Evolutionary conservation across 2,329 filamentous ascomycete species (phyloP), one percentile per base, ranked within the genome.

Genomic region (Tolypocladium tropicale): DNA sequence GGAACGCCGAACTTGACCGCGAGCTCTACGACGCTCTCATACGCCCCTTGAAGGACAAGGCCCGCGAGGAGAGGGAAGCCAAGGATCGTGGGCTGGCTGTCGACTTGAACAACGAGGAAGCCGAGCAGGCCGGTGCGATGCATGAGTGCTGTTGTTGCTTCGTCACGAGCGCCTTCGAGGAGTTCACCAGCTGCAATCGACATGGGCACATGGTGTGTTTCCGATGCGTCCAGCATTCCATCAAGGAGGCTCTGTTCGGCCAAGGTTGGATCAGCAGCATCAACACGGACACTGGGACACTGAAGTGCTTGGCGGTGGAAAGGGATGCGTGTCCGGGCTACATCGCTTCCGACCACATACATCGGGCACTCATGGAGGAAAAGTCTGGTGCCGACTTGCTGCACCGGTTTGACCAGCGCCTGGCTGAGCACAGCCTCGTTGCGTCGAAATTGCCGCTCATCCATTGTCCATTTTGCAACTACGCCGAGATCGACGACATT

Each of bases 201-300:
- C 78, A 81, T 3, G 84, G 82, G 2, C 89, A 94, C 71, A 81
- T 89, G 66, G 78, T 93, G 55, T 94, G 89, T 72, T 86, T 92
- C 71, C 82, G 82, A 50, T 97, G 94, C 70, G 85, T 97, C 53
- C 86, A 86, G 60, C 84, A 88, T 61, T 86, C 91, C 12, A 80
- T 93, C 57, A 88, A 86, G 53, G 93, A 97, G 68, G 91, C 92
- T 2, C 76, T 97, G 0, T 97, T 95, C 67, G 94, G 94, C 0
- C 94, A 97, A 69, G 90, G 90, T 54, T 96, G 93, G 90, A 82
- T 84, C 53, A 85, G 88, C 57, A 94, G 83, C 64, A 86, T 96
- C 63, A 81, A 94, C 66, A 72, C 82, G 32, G 79, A 84, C 57
- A 82, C 78, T 39, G 88, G 88, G 39, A 91, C 90, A 0, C 77